These are phyloP conservation scores for Psidium guajava DNA, from an alignment of 345 rosid genomes.

Conservation along the genomic window DNA sequence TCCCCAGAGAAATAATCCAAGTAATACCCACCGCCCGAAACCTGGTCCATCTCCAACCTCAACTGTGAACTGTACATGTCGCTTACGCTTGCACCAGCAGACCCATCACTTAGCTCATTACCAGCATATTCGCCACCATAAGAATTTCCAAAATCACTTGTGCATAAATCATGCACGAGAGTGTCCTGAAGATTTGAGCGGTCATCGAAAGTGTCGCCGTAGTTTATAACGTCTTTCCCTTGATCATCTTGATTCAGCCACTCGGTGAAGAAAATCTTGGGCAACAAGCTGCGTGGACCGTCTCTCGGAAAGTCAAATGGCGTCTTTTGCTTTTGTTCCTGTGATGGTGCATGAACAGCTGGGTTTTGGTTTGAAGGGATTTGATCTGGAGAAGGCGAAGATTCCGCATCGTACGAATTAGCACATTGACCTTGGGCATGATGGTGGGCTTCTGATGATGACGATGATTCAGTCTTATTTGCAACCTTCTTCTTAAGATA, in stretches of 20 bases:
- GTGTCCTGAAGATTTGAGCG: constrained; percentile 15
- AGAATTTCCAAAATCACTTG: constrained; percentile 6
- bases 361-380: background rate
- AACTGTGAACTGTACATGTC: constrained; percentile 36
- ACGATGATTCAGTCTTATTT: background rate
- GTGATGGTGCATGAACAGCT: background rate
- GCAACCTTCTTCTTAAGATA: constrained; percentile 23
- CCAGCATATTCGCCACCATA: constrained; percentile 3
- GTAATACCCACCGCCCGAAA: constrained; percentile 24
- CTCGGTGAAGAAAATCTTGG: constrained; percentile 9
- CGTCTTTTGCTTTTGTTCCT: background rate
- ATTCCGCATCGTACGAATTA: background rate
- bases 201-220: background rate
- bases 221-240: constrained; percentile 2
- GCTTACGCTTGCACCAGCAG: constrained; percentile 7
- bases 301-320: background rate
- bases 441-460: background rate
- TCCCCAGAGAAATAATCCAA: constrained; percentile 22
- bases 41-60: constrained; percentile 32
- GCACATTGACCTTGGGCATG: background rate
- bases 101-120: background rate
- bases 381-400: background rate
- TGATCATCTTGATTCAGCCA: constrained; percentile 7
- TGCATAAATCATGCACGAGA: constrained; percentile 1
- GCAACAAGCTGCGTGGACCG: background rate